phyloP scores from a whole-genome alignment of 2,329 filamentous ascomycete genomes.

The Dactylellina leptospora region DNA sequence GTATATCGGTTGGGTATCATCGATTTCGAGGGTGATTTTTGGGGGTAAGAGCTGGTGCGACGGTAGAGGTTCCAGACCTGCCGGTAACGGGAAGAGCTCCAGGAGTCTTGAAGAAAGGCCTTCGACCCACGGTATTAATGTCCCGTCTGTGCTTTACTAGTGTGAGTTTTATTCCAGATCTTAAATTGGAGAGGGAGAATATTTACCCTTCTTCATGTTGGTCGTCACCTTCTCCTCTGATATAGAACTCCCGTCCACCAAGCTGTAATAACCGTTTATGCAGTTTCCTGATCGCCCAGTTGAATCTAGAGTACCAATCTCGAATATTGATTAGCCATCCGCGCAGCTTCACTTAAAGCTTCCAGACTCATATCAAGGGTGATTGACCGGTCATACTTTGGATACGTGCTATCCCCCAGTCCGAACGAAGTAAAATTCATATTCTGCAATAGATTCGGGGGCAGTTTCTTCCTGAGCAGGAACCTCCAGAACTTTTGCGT shows the following conservation, averaged over 20 bases:
- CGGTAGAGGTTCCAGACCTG: constrained; percentile 74
- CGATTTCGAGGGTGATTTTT: constrained; percentile 70
- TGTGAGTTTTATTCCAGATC: neutral
- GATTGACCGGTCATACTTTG: constrained; percentile 69
- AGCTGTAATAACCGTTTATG: constrained; percentile 84
- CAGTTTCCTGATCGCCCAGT: constrained; percentile 89
- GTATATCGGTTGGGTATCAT: constrained; percentile 40
- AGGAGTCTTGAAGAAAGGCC: constrained; percentile 74
- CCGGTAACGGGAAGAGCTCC: constrained; percentile 73
- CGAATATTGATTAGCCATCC: constrained; percentile 31
- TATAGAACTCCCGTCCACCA: constrained; percentile 78
- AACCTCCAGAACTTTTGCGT: constrained; percentile 83
- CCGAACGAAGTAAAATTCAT: constrained; percentile 86
- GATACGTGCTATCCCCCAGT: constrained; percentile 91
- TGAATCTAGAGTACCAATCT: constrained; percentile 70
- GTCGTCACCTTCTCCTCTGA: constrained; percentile 87
- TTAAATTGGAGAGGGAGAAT: neutral
- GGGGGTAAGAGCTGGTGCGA: constrained; percentile 78
- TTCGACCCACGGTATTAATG: constrained; percentile 79
- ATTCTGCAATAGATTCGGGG: constrained; percentile 72
- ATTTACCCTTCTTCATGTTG: constrained; percentile 88
- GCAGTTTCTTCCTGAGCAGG: constrained; percentile 79
- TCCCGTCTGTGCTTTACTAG: constrained; percentile 75
- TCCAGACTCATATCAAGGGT: no score
- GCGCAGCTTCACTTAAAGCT: no score